Conservation (phyloP, 2,329 filamentous ascomycete genomes). For the Xylariaceae sp. region DNA sequence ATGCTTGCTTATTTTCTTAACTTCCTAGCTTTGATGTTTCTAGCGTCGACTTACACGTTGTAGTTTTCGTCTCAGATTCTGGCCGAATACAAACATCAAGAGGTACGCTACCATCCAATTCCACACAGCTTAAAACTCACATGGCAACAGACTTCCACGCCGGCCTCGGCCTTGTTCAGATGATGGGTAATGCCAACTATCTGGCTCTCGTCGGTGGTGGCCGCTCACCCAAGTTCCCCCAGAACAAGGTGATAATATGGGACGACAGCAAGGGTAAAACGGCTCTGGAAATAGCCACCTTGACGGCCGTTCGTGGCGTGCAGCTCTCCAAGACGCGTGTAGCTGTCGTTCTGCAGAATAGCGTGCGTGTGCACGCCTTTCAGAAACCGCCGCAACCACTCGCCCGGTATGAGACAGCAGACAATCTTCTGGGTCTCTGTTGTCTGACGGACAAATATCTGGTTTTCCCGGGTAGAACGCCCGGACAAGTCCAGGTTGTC, state of each 20-base stretch:
- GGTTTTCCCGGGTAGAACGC: slow-evolving; percentile 83
- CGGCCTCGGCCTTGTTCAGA: slow-evolving; percentile 79
- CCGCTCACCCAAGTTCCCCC: slow-evolving; percentile 79
- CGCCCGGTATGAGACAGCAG: slow-evolving; percentile 79
- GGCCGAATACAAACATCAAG: slow-evolving; percentile 66
- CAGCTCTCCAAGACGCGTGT: slow-evolving; percentile 76
- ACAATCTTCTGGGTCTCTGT: slow-evolving; percentile 81
- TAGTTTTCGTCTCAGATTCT: slow-evolving; percentile 74
- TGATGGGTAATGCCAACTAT: slow-evolving; percentile 86
- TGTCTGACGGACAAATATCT: slow-evolving; percentile 73
- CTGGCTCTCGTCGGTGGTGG: slow-evolving; percentile 89
- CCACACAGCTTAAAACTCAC: slow-evolving; percentile 6
- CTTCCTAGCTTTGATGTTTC: not conserved
- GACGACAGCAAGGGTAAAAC: slow-evolving; percentile 77
- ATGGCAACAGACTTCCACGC: slow-evolving; percentile 62
- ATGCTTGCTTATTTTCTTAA: slow-evolving; percentile 44
- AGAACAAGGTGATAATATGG: slow-evolving; percentile 93
- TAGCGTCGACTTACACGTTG: slow-evolving; percentile 32
- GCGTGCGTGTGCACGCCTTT: slow-evolving; percentile 79
- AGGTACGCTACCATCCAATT: slow-evolving; percentile 37
- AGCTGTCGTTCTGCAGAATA: slow-evolving; percentile 79
- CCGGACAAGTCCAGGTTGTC: slow-evolving; percentile 87
- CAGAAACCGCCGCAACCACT: slow-evolving; percentile 70
- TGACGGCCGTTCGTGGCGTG: slow-evolving; percentile 79
- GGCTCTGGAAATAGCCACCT: slow-evolving; percentile 77